Conservation (phyloP, 2,329 filamentous ascomycete genomes). For the Arthrobotrys musiformis region DNA sequence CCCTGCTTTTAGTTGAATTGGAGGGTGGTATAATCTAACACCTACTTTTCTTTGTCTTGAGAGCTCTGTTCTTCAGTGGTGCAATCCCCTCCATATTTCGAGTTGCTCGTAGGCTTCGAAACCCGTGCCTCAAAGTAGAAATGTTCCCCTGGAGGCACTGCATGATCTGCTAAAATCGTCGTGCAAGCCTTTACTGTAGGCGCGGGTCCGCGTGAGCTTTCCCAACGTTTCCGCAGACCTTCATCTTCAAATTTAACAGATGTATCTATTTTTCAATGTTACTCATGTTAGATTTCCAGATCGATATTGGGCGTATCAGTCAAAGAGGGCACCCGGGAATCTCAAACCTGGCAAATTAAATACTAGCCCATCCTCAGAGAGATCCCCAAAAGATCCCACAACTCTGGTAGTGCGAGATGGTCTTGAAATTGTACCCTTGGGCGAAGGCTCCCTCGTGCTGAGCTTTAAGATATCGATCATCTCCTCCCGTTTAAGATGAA, state of each 20-base stretch:
- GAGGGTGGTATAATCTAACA: too few relatives aligned
- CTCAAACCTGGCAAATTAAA: neutral
- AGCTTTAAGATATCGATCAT: neutral
- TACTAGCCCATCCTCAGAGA: neutral
- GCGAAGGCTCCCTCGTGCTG: neutral
- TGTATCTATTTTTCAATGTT: neutral
- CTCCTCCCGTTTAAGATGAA: neutral
- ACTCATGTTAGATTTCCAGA: neutral
- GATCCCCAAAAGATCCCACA: neutral
- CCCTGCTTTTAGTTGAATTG: too few relatives aligned
- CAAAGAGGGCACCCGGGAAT: too few relatives aligned
- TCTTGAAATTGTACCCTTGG: neutral
- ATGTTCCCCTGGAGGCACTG: conserved; percentile 2
- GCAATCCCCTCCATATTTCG: too few relatives aligned
- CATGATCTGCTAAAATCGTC: neutral
- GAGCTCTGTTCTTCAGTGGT: too few relatives aligned
- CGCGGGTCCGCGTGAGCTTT: too few relatives aligned
- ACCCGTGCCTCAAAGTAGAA: conserved; percentile 28
- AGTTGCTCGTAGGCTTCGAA: neutral
- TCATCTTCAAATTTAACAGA: neutral
- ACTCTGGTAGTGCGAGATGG: neutral
- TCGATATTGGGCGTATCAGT: neutral
- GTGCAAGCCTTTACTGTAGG: neutral
- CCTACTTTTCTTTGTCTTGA: too few relatives aligned
- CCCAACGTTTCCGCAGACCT: too few relatives aligned